A percentile compares a stretch with the other conserved stretches of the same genome.
Conservation (phyloP, 1,139 yeast species). For the Blastobotrys arbuscula region DNA sequence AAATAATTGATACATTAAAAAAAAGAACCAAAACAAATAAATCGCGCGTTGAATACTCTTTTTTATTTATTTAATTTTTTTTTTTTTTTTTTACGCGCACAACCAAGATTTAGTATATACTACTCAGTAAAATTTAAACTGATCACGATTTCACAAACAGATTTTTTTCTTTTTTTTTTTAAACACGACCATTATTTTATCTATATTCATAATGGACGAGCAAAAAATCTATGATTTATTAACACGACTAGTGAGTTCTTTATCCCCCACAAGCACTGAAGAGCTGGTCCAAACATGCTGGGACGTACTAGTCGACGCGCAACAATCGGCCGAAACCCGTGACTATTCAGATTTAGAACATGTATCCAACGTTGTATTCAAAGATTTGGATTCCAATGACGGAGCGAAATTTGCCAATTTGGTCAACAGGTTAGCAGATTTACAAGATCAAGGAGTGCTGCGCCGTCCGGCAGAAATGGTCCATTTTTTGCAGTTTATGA, state of each 20-base stretch:
- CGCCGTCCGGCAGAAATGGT: conserved; percentile 14
- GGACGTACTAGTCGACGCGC: conserved; percentile 7
- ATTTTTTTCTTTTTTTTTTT: too few species aligned
- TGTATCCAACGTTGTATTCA: conserved; percentile 8
- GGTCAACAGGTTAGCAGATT: conserved; percentile 10
- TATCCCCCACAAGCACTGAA: not conserved
- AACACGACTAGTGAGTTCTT: conserved; percentile 3
- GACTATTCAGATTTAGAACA: conserved; percentile 13
- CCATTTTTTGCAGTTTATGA: conserved; percentile 9
- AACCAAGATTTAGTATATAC: not conserved
- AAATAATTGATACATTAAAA: not conserved
- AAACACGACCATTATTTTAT: too few species aligned
- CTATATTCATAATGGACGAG: too few species aligned
- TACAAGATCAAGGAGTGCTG: conserved; percentile 13
- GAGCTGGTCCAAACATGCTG: conserved; percentile 8
- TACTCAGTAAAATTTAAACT: too few species aligned
- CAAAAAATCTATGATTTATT: conserved; percentile 11
- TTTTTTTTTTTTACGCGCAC: not conserved
- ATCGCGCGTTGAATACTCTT: not conserved
- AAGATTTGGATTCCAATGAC: not conserved
- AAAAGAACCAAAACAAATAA: not conserved
- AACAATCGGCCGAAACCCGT: conserved; percentile 2
- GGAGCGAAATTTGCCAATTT: conserved; percentile 10
- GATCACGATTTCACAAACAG: too few species aligned
- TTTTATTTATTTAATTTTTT: too few species aligned